Conservation (phyloP, 2,329 filamentous ascomycete genomes). For the Coniochaeta hoffmannii region DNA sequence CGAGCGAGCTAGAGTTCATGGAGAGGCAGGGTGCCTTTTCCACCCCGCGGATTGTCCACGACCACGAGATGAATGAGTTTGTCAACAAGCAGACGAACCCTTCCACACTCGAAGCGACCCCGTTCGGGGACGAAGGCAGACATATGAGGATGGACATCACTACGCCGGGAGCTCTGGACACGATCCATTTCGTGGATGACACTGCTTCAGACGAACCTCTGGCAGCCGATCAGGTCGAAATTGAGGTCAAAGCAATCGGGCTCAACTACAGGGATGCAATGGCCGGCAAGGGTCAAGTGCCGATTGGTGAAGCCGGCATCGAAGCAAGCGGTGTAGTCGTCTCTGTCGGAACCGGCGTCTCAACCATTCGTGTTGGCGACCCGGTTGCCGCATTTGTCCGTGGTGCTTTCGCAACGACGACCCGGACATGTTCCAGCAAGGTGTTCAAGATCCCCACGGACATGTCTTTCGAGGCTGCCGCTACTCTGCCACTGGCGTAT, state of each 20-base stretch:
- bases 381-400: conserved; percentile 26
- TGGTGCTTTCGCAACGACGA: conserved; percentile 25
- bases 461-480: conserved; percentile 28
- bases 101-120: conserved; percentile 25
- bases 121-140: conserved; percentile 29
- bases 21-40: conserved; percentile 29
- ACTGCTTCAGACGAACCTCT: conserved; percentile 18
- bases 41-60: conserved; percentile 30
- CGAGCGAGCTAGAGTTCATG: conserved; percentile 34
- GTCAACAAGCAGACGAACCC: conserved; percentile 35
- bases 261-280: conserved; percentile 41
- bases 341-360: conserved; percentile 15
- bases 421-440: conserved; percentile 19
- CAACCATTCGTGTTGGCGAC: conserved; percentile 23
- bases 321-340: conserved; percentile 31
- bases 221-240: conserved; percentile 29
- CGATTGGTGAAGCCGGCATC: conserved; percentile 25
- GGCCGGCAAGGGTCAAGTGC: conserved; percentile 30
- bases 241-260: conserved; percentile 33
- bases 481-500: conserved; percentile 32
- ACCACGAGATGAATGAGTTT: conserved; percentile 31
- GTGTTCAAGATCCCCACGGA: conserved; percentile 28
- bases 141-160: conserved; percentile 30
- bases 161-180: conserved; percentile 28
- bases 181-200: conserved; percentile 31